Evolutionary conservation across 257 asterid genomes (phyloP), one percentile per base, ranked within the genome.

Genomic region (Linaria vulgaris): DNA sequence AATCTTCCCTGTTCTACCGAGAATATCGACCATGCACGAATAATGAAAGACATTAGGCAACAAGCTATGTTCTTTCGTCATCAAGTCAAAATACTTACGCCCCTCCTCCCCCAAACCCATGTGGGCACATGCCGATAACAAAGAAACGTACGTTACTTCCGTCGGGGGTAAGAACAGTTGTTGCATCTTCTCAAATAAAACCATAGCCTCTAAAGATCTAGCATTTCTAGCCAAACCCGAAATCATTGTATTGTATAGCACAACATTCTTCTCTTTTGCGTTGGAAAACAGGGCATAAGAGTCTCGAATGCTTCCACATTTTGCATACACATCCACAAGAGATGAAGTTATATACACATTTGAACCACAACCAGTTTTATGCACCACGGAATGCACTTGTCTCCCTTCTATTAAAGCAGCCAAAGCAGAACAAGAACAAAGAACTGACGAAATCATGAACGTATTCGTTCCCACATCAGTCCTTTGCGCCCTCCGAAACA

Each of bases 171-270:
- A 65, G 59, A 74, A 72, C 16, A 58, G 65, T 64, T 80, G 88
- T 75, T 83, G 96, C 97, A 92, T 85, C 81, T 92, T 89, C 78
- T 92, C 97, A 43, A 92, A 92, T 12, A 90, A 61, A 11, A 79
- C 67, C 97, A 85, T 89, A 14, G 90, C 97, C 75, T 92, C 91
- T 46, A 82, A 63, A 20, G 90, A 58, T 54, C 82, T 79, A 1
- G 85, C 94, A 48, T 92, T 88, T 68, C 82, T 78, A 44, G 97
- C 86, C 23, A 89, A 87, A 16, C 96, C 97, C 1, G 94, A 85
- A 62, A 92, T 75, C 95, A 89, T 87, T 22, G 96, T 72, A 70
- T 87, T 89, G 95, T 94, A 87, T 4, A 85, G 7, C 56, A 92
- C 94, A n/a, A 81, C 76, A 69, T 83, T 92, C 60, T 62, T 79